A percentile compares a stretch with the other conserved stretches of the same genome.
Conservation (phyloP, 441 rosid species). For the Pelargonium myrrhifolium region DNA sequence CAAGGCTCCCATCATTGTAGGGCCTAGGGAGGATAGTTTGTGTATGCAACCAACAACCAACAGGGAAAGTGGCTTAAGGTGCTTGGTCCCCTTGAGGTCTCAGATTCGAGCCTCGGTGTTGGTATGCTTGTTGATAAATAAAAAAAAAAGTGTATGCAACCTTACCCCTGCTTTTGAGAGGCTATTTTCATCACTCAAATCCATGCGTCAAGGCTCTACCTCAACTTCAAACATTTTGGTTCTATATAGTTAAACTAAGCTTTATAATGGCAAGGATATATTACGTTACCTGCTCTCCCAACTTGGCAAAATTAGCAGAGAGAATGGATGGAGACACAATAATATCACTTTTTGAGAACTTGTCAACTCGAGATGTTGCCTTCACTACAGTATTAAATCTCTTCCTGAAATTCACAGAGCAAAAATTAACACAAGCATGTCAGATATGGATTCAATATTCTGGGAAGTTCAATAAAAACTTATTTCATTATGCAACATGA, state of each 20-base stretch:
- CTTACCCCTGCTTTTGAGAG: too few relatives aligned
- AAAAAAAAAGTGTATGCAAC: too few relatives aligned
- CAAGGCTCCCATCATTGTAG: too few relatives aligned
- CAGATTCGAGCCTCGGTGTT: too few relatives aligned
- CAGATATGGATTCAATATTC: constrained; percentile 11
- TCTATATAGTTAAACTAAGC: neutral
- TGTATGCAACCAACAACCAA: too few relatives aligned
- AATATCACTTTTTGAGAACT: constrained; percentile 78
- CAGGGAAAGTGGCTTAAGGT: too few relatives aligned
- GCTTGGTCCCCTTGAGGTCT: too few relatives aligned
- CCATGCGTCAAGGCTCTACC: too few relatives aligned
- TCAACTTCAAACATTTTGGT: neutral
- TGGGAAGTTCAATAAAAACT: neutral
- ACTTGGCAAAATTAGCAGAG: constrained; percentile 81
- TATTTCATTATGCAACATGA: neutral
- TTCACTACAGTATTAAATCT: constrained; percentile 44
- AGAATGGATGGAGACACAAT: constrained; percentile 89
- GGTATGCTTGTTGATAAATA: too few relatives aligned
- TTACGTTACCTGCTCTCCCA: constrained; percentile 71
- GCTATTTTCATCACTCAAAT: too few relatives aligned
- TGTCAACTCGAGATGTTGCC: constrained; percentile 79
- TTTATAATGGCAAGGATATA: constrained; percentile 9
- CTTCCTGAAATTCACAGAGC: constrained; percentile 38
- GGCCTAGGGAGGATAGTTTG: too few relatives aligned
- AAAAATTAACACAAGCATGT: constrained; percentile 14